Evolutionary conservation across 2,329 filamentous ascomycete species (phyloP).

Genomic region (Ceratocystis albifundus): DNA sequence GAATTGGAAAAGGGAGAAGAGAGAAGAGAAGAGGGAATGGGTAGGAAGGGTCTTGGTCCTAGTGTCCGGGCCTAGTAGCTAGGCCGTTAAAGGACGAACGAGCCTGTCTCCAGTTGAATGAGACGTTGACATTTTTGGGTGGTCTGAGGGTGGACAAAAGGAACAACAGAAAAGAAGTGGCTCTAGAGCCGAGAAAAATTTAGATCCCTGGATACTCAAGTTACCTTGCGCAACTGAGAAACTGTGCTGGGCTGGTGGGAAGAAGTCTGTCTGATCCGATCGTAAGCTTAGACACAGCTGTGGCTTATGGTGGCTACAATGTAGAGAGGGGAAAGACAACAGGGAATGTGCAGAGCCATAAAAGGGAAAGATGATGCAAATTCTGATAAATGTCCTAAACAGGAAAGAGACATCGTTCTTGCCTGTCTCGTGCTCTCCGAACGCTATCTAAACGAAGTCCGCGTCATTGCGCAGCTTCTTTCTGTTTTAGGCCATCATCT

Average conservation of each 20-base stretch:
- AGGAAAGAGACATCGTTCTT: neutral
- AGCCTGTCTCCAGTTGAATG: neutral
- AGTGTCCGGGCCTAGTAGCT: neutral
- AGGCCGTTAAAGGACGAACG: neutral
- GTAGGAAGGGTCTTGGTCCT: neutral
- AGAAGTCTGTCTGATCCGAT: neutral
- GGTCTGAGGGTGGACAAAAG: conserved; percentile 12
- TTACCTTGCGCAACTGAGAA: neutral
- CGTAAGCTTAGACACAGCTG: neutral
- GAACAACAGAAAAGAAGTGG: conserved; percentile 11
- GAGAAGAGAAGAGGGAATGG: conserved; percentile 1
- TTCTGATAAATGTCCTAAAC: neutral
- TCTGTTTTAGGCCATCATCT: neutral
- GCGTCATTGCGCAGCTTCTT: neutral
- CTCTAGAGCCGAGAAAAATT: neutral
- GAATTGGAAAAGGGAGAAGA: neutral
- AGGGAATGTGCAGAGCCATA: neutral
- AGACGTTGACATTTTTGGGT: neutral
- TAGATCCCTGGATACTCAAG: neutral
- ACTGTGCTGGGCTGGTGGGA: neutral
- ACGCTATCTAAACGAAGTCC: neutral
- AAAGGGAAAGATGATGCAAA: neutral
- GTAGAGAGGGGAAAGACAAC: neutral
- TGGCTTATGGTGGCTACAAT: neutral
- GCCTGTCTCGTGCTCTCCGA: neutral